Percentiles rank a stretch among this genome's conserved stretches.
phyloP scores from a whole-genome alignment of 2,329 filamentous ascomycete genomes.

The Fusarium nematophilum region DNA sequence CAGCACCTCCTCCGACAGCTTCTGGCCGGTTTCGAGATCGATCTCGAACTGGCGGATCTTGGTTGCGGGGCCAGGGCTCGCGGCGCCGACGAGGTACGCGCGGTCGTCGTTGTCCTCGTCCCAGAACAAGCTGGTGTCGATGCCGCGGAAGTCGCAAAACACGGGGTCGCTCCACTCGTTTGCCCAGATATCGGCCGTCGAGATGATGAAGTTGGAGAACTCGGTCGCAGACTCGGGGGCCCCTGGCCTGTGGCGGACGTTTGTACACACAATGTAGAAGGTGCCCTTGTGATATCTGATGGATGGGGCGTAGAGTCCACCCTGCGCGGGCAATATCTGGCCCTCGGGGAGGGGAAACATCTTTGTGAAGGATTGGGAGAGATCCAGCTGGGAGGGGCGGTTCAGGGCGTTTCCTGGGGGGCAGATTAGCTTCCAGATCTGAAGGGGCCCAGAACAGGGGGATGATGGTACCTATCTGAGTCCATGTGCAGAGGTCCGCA shows the following conservation, averaged over 20 bases:
- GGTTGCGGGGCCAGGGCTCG: constrained; percentile 36
- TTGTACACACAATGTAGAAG: constrained; percentile 7
- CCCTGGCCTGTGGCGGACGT: not conserved
- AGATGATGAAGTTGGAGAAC: constrained; percentile 35
- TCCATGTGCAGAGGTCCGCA: constrained; percentile 62
- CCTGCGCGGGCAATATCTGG: not conserved
- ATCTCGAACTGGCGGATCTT: not conserved
- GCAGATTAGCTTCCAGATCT: not conserved
- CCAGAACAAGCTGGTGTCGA: constrained; percentile 20
- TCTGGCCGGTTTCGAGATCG: constrained; percentile 47
- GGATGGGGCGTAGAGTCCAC: constrained; percentile 3
- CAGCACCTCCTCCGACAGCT: constrained; percentile 29
- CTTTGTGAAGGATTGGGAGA: not conserved
- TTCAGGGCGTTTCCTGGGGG: constrained; percentile 53
- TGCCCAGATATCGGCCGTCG: constrained; percentile 36
- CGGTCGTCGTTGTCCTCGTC: constrained; percentile 23
- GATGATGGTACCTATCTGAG: constrained; percentile 46
- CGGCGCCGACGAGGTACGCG: constrained; percentile 53
- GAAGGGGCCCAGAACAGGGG: not conserved
- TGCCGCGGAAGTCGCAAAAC: constrained; percentile 21
- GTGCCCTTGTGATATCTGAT: constrained; percentile 9
- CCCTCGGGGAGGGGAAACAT: not conserved
- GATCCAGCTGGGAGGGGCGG: constrained; percentile 54
- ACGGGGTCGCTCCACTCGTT: constrained; percentile 50
- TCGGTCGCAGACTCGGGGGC: not conserved